phyloP scores from a whole-genome alignment of 306 rosid genomes.

The Inga laurina region DNA sequence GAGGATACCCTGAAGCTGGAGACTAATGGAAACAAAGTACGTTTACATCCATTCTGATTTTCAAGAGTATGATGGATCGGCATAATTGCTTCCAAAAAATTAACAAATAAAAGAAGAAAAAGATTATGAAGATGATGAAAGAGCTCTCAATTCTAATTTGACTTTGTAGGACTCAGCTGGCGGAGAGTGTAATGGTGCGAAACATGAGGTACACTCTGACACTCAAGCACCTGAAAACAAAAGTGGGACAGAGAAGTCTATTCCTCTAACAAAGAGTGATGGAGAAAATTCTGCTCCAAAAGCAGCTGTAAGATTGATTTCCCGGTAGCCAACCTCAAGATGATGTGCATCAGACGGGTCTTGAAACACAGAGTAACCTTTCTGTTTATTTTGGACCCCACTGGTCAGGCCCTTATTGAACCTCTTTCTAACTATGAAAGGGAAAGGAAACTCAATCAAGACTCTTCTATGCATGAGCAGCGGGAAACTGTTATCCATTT shows the following conservation, averaged over 20 bases:
- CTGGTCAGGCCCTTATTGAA: background rate
- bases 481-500: background rate
- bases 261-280: slow-evolving; percentile 67
- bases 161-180: slow-evolving; percentile 53
- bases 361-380: background rate
- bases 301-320: slow-evolving; percentile 58
- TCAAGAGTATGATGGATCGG: background rate
- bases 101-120: background rate
- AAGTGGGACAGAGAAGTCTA: slow-evolving; percentile 62
- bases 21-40: slow-evolving; percentile 75
- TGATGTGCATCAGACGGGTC: background rate
- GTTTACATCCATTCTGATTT: slow-evolving; percentile 17
- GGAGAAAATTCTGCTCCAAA: slow-evolving; percentile 60
- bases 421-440: background rate
- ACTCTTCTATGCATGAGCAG: background rate
- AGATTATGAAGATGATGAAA: background rate
- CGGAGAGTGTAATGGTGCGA: slow-evolving; percentile 53
- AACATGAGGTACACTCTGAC: slow-evolving; percentile 56
- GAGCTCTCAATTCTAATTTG: background rate
- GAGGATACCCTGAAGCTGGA: slow-evolving; percentile 55
- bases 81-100: background rate
- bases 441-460: background rate
- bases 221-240: slow-evolving; percentile 59
- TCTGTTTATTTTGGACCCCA: background rate
- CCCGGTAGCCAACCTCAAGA: slow-evolving; percentile 6